Percentiles rank a stretch among this genome's conserved stretches.
Evolutionary conservation across 768 basidiomycete genomes (phyloP).

Genomic region (Boletus insuetus): DNA sequence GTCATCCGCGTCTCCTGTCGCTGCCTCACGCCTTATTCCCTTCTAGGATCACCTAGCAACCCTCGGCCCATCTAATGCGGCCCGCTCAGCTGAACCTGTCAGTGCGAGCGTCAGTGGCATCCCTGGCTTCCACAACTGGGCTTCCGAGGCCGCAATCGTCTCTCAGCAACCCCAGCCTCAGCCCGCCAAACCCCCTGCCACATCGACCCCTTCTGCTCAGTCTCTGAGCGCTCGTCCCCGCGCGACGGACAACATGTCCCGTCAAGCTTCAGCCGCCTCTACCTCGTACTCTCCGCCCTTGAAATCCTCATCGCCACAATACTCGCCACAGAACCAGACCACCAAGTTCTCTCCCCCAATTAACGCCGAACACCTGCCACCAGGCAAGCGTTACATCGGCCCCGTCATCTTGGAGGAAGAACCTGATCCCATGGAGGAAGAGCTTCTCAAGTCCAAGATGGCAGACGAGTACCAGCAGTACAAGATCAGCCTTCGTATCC

Average conservation of each 20-base stretch:
- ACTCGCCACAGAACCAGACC: constrained; percentile 22
- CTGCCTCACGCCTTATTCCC: background rate
- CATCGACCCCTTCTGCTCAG: background rate
- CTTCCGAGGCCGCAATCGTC: constrained; percentile 29
- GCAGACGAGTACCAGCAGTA: constrained; percentile 31
- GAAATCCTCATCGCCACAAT: constrained; percentile 24
- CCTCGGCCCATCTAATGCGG: constrained; percentile 23
- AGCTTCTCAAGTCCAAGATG: constrained; percentile 32
- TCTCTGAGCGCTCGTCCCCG: constrained; percentile 21
- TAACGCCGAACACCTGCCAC: constrained; percentile 17
- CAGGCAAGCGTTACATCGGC: constrained; percentile 33
- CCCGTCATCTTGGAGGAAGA: constrained; percentile 31
- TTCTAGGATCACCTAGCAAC: constrained; percentile 30
- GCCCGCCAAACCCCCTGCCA: constrained; percentile 2
- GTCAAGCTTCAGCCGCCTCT: constrained; percentile 29
- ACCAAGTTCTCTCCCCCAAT: constrained; percentile 27
- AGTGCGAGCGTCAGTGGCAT: constrained; percentile 9
- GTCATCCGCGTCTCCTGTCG: constrained; percentile 4
- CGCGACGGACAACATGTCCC: constrained; percentile 29
- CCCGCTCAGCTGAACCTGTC: constrained; percentile 19
- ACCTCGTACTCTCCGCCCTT: constrained; percentile 20
- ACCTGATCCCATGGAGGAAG: constrained; percentile 25
- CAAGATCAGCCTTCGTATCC: constrained; percentile 32
- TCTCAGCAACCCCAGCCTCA: constrained; percentile 17
- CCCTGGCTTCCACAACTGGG: constrained; percentile 31